Evolutionary conservation across 176 grass and related monocot genomes (phyloP), one percentile per base, ranked within the genome.

Genomic region (Hyparrhenia diplandra): DNA sequence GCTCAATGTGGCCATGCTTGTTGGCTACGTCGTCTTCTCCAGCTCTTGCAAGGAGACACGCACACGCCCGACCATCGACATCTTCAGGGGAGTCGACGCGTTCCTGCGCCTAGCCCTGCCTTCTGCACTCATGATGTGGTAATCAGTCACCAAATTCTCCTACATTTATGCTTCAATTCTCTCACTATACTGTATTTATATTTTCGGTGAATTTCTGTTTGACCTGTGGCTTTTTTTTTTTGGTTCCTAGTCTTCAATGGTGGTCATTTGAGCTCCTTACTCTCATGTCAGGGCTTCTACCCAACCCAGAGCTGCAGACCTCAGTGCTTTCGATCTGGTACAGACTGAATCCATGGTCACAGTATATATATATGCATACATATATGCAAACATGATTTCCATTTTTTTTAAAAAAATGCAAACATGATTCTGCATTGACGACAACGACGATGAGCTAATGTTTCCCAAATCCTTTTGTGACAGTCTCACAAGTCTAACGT

Each of bases 51-150:
- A 86, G 70, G 71, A 55, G 25, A 93, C 94, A 14, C 86, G 86
- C 36, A 76, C 81, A 2, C 80, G 69, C 16, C 62, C 86, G 4
- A 76, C 94, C 4, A 78, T 62, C n/a, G 85, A 90, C 23, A 87
- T 87, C 28, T 94, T 87, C 73, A 86, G 17, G 77, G 89, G 85
- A 46, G 58, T 94, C 17, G 69, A 40, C 20, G 76, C 73, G 57
- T 97, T 97, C 86, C n/a, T 97, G 35, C 80, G 87, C 5, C 37
- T 97, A 47, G 94, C 94, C 13, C 54, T 97, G 60, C 94, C 91
- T 16, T 87, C 89, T 68, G 94, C 94, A 25, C 17, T 97, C 17
- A 97, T 97, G 94, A 84, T 92, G 59, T 97, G 94, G 94, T 77
- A 87, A 77, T 47, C 4, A 37, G 36, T 37, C 9, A 69, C 10